phyloP scores from a whole-genome alignment of 2,329 filamentous ascomycete species.

The Sarocladium kiliense region DNA sequence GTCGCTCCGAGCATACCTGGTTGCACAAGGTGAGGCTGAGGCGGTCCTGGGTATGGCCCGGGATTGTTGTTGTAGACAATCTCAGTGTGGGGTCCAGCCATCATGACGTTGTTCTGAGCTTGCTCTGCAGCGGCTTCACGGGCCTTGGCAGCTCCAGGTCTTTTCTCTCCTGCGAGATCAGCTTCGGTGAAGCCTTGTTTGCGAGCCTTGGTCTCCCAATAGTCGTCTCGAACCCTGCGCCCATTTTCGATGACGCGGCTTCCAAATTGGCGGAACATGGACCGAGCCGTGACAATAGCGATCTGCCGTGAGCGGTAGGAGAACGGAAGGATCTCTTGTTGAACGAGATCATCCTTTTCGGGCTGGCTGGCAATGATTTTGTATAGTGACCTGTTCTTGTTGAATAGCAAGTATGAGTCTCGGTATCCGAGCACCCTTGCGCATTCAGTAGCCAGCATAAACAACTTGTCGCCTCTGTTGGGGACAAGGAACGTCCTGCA shows the following conservation, averaged over 20 bases:
- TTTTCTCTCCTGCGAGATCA: constrained; percentile 91
- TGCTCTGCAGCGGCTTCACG: constrained; percentile 77
- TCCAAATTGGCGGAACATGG: constrained; percentile 98
- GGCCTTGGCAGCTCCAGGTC: constrained; percentile 84
- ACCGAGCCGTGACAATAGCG: constrained; percentile 92
- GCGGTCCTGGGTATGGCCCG: constrained; percentile 58
- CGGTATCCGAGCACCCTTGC: constrained; percentile 89
- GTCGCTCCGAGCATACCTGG: constrained; percentile 64
- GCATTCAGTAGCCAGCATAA: constrained; percentile 98
- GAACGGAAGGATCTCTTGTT: constrained; percentile 92
- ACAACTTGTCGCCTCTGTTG: constrained; percentile 85
- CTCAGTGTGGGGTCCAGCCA: constrained; percentile 70
- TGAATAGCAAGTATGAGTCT: constrained; percentile 97
- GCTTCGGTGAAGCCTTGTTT: constrained; percentile 99
- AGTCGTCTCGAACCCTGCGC: constrained; percentile 89
- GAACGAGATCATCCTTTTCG: constrained; percentile 94
- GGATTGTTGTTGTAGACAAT: constrained; percentile 81
- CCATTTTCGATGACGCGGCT: constrained; percentile 89
- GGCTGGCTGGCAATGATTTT: constrained; percentile 96
- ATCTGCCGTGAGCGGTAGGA: constrained; percentile 98
- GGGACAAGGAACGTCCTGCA: constrained; percentile 93
- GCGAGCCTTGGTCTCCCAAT: constrained; percentile 95
- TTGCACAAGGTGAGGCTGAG: constrained; percentile 65
- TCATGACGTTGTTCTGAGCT: constrained; percentile 57
- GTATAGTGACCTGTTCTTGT: constrained; percentile 93